Percentiles rank a stretch among this genome's conserved stretches.
These are phyloP conservation scores for Aspergillus puulaauensis DNA, from an alignment of 2,329 filamentous ascomycete species.

Conservation along the genomic window DNA sequence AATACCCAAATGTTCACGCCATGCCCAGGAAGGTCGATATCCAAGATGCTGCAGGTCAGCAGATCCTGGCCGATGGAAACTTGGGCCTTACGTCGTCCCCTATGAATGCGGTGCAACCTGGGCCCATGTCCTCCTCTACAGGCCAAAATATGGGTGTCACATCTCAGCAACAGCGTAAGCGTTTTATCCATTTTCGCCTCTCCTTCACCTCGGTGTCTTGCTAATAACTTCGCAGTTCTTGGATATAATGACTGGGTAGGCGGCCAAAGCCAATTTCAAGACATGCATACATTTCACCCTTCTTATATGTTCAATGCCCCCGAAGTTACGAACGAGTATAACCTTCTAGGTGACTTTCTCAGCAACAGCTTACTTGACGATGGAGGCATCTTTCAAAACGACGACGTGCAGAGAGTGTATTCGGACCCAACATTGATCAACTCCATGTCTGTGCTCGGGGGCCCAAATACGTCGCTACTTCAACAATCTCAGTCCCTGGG, in stretches of 20 bases:
- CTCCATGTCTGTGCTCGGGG: conserved; percentile 38
- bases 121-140: conserved; percentile 65
- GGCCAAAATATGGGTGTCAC: conserved; percentile 64
- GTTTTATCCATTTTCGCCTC: background rate
- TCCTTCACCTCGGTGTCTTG: conserved; percentile 13
- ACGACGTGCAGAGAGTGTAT: conserved; percentile 64
- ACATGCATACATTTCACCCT: conserved; percentile 91
- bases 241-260: conserved; percentile 82
- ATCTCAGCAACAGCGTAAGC: conserved; percentile 75
- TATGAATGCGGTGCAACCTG: conserved; percentile 59
- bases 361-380: conserved; percentile 90
- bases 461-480: conserved; percentile 31
- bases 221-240: conserved; percentile 57
- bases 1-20: conserved; percentile 45
- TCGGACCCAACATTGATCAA: conserved; percentile 57
- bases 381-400: conserved; percentile 64
- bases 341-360: conserved; percentile 92
- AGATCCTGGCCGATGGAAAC: conserved; percentile 42
- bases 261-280: conserved; percentile 80
- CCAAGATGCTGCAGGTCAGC: conserved; percentile 52
- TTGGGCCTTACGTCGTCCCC: conserved; percentile 51
- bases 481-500: conserved; percentile 37
- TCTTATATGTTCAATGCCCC: conserved; percentile 94
- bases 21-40: conserved; percentile 58
- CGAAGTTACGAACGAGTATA: conserved; percentile 95